Base-by-base conservation (phyloP, 2,329 filamentous ascomycete genomes). In the Pyrenophora tritici-repentis region DNA sequence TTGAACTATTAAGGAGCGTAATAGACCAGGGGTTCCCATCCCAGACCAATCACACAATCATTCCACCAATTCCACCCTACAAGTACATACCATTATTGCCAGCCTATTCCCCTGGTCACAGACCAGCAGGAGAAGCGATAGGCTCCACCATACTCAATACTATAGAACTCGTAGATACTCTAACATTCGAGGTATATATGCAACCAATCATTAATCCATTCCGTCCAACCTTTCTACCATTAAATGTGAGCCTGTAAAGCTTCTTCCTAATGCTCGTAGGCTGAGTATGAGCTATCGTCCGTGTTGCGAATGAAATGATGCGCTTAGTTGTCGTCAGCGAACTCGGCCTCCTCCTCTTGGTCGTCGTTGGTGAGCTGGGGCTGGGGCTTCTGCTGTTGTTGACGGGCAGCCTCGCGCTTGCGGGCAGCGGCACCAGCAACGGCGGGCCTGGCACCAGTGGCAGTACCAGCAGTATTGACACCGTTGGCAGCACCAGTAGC, bases 291-390 rank as follows among this genome's bases (percentile, higher is more conserved):
- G 14, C 7, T 26, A 36, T 46, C 20, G 3, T 12, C 12, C 17
- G 12, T n/a, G 37, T 44, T 37, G 13, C 26, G 34, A 32, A 18
- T 22, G 4, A 10, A 16, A 37, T 9, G 49, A 50, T 41, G 26
- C 20, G 46, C 37, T 49, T 61, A 48, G 39, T 46, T 39, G 47
- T 55, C 63, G 38, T 44, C 56, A 5, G 50, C 58, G 29, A 67
- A 59, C 17, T 61, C 66, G 40, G 70, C 7, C 59, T 72, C 70
- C 61, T 72, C 70, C 61, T 72, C 68, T 52, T 72, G 58, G 46
- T 67, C 70, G 52, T 72, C 70, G 47, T 70, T 46, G 50, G 67
- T 70, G 52, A 72, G 61, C 18, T 38, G 34, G 16, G 63, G 57
- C 51, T 59, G 53, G 14, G 39, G 34, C 37, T 50, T 49, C 26